Conservation (phyloP, 2,329 filamentous ascomycete species). For the Aspergillus versicolor region DNA sequence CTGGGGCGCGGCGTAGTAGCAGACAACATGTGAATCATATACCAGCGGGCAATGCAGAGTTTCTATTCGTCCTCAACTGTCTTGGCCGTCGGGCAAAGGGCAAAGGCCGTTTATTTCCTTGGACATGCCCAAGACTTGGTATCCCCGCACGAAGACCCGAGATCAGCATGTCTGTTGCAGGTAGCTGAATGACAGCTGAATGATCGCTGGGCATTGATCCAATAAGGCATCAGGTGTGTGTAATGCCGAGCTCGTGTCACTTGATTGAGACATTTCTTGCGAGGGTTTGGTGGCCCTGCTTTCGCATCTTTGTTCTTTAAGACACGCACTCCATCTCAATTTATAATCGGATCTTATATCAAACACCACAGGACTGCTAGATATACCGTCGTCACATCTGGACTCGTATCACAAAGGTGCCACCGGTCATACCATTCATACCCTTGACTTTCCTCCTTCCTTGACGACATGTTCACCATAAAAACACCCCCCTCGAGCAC, state of each 20-base stretch:
- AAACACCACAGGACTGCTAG: no score
- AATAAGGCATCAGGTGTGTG: neutral
- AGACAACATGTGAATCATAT: neutral
- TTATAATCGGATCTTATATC: fast-evolving
- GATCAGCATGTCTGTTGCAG: no score
- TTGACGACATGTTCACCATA: neutral
- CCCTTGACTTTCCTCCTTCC: no score
- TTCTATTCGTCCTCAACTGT: neutral
- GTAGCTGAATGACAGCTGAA: no score
- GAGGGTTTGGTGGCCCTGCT: neutral
- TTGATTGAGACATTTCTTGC: neutral
- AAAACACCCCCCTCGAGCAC: neutral
- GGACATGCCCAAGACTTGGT: no score
- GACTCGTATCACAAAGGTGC: no score
- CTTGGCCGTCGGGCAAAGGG: neutral
- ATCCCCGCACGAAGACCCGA: neutral
- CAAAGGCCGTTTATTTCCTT: no score
- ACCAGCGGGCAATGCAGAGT: neutral
- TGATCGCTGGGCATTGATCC: neutral
- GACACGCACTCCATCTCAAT: neutral
- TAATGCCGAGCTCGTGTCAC: neutral
- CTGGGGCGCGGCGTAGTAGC: neutral
- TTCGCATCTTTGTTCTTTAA: neutral
- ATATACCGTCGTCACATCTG: no score
- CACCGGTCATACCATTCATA: no score